Conservation (phyloP, 225 moss, liverwort and hornwort species). For the Anthoceros angustus region DNA sequence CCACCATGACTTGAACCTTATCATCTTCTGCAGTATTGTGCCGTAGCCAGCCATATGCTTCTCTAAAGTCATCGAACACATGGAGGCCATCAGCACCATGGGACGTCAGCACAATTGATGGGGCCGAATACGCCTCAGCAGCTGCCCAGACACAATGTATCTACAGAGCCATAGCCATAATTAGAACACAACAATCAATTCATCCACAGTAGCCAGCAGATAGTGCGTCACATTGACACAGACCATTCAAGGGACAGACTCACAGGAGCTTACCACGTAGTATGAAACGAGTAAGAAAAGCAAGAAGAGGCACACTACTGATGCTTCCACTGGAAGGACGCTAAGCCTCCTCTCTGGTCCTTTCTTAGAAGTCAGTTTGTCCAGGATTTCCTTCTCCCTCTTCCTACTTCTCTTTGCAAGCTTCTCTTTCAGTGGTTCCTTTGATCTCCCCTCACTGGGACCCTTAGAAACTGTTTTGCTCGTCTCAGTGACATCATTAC, state of each 20-base stretch:
- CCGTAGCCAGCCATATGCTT: constrained; percentile 90
- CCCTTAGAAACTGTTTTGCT: constrained; percentile 26
- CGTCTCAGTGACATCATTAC: constrained; percentile 22
- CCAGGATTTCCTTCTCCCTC: constrained; percentile 44
- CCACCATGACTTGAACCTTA: constrained; percentile 29
- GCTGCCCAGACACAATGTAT: constrained; percentile 99
- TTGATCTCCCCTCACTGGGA: constrained; percentile 48
- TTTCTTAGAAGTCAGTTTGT: constrained; percentile 45
- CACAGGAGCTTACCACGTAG: constrained; percentile 62
- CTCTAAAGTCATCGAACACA: constrained; percentile 96
- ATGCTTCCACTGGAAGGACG: constrained; percentile 73
- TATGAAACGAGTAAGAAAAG: constrained; percentile 64
- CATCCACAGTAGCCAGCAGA: neutral
- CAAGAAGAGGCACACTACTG: constrained; percentile 60
- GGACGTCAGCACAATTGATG: constrained; percentile 87
- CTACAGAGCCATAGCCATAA: constrained; percentile 22
- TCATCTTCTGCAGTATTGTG: constrained; percentile 84
- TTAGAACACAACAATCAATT: neutral
- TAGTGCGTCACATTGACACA: neutral
- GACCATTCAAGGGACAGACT: neutral
- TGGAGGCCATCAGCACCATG: constrained; percentile 77
- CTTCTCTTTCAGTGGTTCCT: constrained; percentile 47
- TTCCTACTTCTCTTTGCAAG: constrained; percentile 58
- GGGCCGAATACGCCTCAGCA: constrained; percentile 97
- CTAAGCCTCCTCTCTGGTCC: constrained; percentile 30